These are phyloP conservation scores for Trichoderma oligosporum DNA, from an alignment of 2,329 filamentous ascomycete species.

Conservation along the genomic window DNA sequence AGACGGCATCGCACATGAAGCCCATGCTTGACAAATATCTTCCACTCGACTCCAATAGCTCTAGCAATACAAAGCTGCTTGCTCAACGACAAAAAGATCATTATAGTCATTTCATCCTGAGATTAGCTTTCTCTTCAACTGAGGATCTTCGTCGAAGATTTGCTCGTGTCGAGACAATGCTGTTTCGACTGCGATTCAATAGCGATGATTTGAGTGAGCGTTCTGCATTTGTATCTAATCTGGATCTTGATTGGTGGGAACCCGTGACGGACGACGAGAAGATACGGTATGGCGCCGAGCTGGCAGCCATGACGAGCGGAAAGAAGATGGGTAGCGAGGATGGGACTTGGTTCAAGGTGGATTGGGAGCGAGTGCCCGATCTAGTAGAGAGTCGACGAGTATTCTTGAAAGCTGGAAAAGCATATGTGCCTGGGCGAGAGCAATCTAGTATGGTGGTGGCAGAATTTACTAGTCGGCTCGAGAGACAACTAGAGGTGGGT, in stretches of 20 bases:
- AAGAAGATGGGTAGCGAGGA: slow-evolving; percentile 56
- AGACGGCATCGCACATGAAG: slow-evolving; percentile 80
- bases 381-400: slow-evolving; percentile 77
- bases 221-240: slow-evolving; percentile 67
- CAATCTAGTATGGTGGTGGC: slow-evolving; percentile 85
- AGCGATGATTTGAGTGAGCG: slow-evolving; percentile 72
- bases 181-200: slow-evolving; percentile 79
- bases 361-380: slow-evolving; percentile 91
- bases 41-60: slow-evolving; percentile 72
- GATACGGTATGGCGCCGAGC: slow-evolving; percentile 55
- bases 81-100: slow-evolving; percentile 89
- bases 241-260: slow-evolving; percentile 90
- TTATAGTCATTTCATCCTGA: slow-evolving; percentile 95
- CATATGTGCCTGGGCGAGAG: slow-evolving; percentile 83
- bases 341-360: slow-evolving; percentile 91
- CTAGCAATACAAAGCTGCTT: slow-evolving; percentile 54
- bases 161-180: slow-evolving; percentile 77
- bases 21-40: slow-evolving; percentile 84
- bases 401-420: slow-evolving; percentile 74
- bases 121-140: slow-evolving; percentile 86
- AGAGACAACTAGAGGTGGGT: slow-evolving; percentile 78
- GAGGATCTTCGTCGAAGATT: slow-evolving; percentile 88
- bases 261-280: slow-evolving; percentile 76
- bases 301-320: slow-evolving; percentile 48
- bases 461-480: slow-evolving; percentile 77